Percentiles rank a stretch among this genome's conserved stretches.
These are phyloP conservation scores for Calendula officinalis DNA, from an alignment of 129 eudicot genomes.

Conservation along the genomic window DNA sequence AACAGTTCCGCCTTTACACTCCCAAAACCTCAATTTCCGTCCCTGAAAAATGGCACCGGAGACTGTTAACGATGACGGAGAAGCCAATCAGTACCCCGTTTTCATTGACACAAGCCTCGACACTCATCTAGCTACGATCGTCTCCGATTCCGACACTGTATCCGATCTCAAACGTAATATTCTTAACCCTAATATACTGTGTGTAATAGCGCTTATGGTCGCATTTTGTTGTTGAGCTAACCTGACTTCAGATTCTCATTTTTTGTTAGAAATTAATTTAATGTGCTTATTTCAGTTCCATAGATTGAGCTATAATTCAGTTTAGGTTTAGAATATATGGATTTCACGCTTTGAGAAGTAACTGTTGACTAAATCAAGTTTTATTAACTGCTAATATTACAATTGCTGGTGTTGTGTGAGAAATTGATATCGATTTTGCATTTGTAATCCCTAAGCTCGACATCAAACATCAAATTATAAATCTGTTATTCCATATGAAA, in stretches of 20 bases:
- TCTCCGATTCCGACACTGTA: constrained; percentile 47
- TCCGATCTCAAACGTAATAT: constrained; percentile 53
- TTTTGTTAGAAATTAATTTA: not conserved
- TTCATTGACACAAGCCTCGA: constrained; percentile 74
- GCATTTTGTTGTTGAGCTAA: too few relatives aligned
- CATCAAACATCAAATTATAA: not conserved
- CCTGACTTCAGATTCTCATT: too few relatives aligned
- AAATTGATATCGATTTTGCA: not conserved
- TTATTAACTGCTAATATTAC: too few relatives aligned
- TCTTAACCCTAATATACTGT: too few relatives aligned
- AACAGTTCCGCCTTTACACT: too few relatives aligned
- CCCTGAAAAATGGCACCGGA: constrained; percentile 22
- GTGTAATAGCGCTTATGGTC: too few relatives aligned
- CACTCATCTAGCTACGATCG: constrained; percentile 55
- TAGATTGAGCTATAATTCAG: not conserved
- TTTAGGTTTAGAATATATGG: not conserved
- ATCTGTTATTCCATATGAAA: too few relatives aligned
- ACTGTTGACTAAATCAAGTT: too few relatives aligned
- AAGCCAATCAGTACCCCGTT: constrained; percentile 31
- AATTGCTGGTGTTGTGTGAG: too few relatives aligned
- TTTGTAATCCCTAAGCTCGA: not conserved
- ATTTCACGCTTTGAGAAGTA: too few relatives aligned
- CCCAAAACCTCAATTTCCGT: constrained; percentile 6
- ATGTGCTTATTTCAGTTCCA: not conserved
- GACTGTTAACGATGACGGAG: too few relatives aligned